Base-by-base conservation (phyloP, 2,329 filamentous ascomycete species). In the Alternaria hordeiaustralica region DNA sequence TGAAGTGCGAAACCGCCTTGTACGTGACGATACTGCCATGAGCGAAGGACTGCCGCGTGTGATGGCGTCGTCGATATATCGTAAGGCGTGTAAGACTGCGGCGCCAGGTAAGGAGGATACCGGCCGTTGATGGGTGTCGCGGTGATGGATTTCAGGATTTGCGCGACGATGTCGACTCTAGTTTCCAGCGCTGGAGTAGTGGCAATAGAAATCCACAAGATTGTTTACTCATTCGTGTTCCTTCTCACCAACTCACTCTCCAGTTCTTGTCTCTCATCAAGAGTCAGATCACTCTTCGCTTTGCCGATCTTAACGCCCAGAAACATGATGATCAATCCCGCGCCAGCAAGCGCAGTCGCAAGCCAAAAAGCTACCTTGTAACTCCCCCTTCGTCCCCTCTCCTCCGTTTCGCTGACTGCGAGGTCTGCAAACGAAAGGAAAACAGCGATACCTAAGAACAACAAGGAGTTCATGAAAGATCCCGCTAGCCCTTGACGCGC, bases 281-380 rank as follows among this genome's bases (percentile, higher is more conserved):
- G 21, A 6, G 77, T 79, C 60, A 79, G 33, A 9, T 77, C 78
- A 47, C 77, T 79, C 53, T 70, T 69, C 18, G 78, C 78, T 55
- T 78, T 79, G 4, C 78, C 78, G 50, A 81, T 76, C 45, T 71
- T 76, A 2, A 80, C 79, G n/a, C 77, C 78, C 0, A 75, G 10
- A 30, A 75, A 75, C 77, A 81, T 79, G 7, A 80, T 64, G 6
- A 79, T 66, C 6, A 80, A 45, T 3, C 73, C 78, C 6, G 71
- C 68, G 0, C 59, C 68, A 4, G 79, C 70, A 3, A 72, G 67
- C 0, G 67, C 78, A 5, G 76, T 78, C 3, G 72, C 77, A 45
- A 80, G 66, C 77, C 77, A 80, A 26, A 81, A 81, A 0, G 77
- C 75, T 7, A 79, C 66, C 60, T 79, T 77, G 65, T 81, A 81